Base-by-base conservation (phyloP, 2,329 filamentous ascomycete species). In the Cladosporium sp. region DNA sequence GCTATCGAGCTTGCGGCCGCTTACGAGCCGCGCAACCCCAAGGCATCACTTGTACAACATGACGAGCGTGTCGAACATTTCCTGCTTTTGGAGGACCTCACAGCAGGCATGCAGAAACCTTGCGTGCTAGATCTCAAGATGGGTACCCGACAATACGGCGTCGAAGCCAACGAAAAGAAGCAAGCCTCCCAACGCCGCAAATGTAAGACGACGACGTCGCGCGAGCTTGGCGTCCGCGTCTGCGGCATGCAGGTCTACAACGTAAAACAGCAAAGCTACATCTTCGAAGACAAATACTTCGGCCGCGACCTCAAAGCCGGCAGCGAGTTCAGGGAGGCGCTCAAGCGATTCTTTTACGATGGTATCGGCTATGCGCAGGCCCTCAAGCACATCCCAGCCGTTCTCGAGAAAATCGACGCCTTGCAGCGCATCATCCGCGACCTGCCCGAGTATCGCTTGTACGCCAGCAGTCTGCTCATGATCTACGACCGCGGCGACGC, bases 271-370 rank as follows among this genome's bases (percentile, higher is more conserved):
- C 88, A 96, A 74, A 88, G 87, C 57, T 97, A 97, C 75, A 84
- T 93, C n/a, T 99, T 98, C 75, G 91, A 96, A 76, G 95, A 99
- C 84, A 99, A 99, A 79, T 99, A 99, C 78, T 97, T 92, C 76
- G 95, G 95, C 1, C 90, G 95, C 64, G 88, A 92, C 71, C 82
- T 99, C 38, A 93, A 93, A 78, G 92, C 91, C 2, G 95, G 95
- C 2, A 84, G 86, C 3, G 92, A 98, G 75, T 98, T 99, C 74
- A 92, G 96, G 75, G 88, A 90, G 67, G 93, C 93, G 0, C 83
- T 99, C 5, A 94, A 89, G 62, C 88, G 91, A 32, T 99, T 98
- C 76, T 86, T 99, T 68, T 97, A 93, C 77, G 92, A 98, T 71
- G 95, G 94, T 0, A 85, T 92, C 26, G 92, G 93, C 70, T 87